Evolutionary conservation across 371 early-diverging fungal species (phyloP).

Genomic region (Syncephalastrum sp.): DNA sequence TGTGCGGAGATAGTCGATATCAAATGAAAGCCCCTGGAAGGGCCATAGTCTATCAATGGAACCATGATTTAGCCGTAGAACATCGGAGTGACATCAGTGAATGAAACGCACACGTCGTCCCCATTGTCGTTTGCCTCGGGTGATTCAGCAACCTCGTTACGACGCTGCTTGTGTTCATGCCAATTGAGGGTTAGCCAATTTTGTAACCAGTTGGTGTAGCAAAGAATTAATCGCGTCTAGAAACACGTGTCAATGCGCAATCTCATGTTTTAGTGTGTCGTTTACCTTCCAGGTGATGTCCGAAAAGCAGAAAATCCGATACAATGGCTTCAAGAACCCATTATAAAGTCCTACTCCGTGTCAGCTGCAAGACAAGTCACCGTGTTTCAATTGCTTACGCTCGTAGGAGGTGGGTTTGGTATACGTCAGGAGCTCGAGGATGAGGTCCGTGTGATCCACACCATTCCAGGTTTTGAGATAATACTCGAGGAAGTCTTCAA

Average conservation of each 20-base stretch:
- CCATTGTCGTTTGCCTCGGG: slow-evolving; percentile 15
- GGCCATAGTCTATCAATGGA: slow-evolving; percentile 29
- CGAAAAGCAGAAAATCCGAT: slow-evolving; percentile 37
- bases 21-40: slow-evolving; percentile 46
- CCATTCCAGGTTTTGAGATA: slow-evolving; percentile 56
- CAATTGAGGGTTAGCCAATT: slow-evolving; percentile 56
- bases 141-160: slow-evolving; percentile 8
- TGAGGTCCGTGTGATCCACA: slow-evolving; percentile 40
- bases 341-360: slow-evolving; percentile 8
- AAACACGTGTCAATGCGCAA: slow-evolving; percentile 2
- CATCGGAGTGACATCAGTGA: background rate
- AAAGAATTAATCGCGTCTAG: slow-evolving; percentile 43
- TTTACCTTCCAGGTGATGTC: slow-evolving; percentile 52
- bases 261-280: background rate
- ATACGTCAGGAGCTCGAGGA: slow-evolving; percentile 48
- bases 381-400: slow-evolving; percentile 27
- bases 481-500: slow-evolving; percentile 45
- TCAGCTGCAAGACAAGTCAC: slow-evolving; percentile 18
- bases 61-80: background rate
- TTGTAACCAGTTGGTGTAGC: slow-evolving; percentile 44
- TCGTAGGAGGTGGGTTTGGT: slow-evolving; percentile 44
- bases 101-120: slow-evolving; percentile 34
- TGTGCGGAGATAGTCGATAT: slow-evolving; percentile 48
- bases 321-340: slow-evolving; percentile 41
- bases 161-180: slow-evolving; percentile 32